phyloP scores from a whole-genome alignment of 2,329 filamentous ascomycete genomes.

The Rutstroemia sp. region DNA sequence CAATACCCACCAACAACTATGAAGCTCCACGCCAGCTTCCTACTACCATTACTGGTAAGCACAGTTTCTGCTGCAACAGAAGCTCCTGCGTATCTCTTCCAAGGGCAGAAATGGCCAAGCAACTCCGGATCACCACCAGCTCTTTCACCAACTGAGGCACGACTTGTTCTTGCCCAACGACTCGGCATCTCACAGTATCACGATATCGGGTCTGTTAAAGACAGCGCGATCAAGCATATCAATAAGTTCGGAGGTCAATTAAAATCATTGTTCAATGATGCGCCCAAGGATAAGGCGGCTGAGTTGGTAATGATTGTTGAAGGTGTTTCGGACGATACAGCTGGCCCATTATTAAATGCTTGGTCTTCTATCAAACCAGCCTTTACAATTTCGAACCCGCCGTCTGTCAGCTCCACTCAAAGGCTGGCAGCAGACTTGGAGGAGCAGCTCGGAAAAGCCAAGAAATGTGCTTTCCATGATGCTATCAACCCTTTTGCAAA shows the following conservation, averaged over 20 bases:
- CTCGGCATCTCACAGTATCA: slow-evolving; percentile 39
- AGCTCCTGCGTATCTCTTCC: slow-evolving; percentile 47
- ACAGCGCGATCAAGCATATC: slow-evolving; percentile 44
- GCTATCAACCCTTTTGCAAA: slow-evolving; percentile 25
- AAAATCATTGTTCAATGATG: slow-evolving; percentile 42
- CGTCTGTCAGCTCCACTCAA: slow-evolving; percentile 28
- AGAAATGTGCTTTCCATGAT: slow-evolving; percentile 21
- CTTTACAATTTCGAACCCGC: slow-evolving; percentile 43
- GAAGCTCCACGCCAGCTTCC: slow-evolving; percentile 35
- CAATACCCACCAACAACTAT: slow-evolving; percentile 26
- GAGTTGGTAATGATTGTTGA: slow-evolving; percentile 56
- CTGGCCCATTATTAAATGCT: slow-evolving; percentile 36
- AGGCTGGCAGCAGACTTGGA: slow-evolving; percentile 28
- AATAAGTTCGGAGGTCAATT: slow-evolving; percentile 51
- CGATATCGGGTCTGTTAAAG: slow-evolving; percentile 35
- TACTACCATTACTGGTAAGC: slow-evolving; percentile 32
- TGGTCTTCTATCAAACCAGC: slow-evolving; percentile 35
- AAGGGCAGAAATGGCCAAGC: slow-evolving; percentile 25
- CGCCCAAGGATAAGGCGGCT: slow-evolving; percentile 16
- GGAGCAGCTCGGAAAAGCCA: slow-evolving; percentile 18
- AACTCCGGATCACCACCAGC: slow-evolving; percentile 42
- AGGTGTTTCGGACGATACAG: slow-evolving; percentile 42
- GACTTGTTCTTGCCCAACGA: slow-evolving; percentile 52
- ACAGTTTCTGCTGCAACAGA: slow-evolving; percentile 29
- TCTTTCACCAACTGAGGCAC: slow-evolving; percentile 37